Evolutionary conservation across 129 eudicot species (phyloP), one percentile per base, ranked within the genome.

Genomic region (Flaveria linearis): DNA sequence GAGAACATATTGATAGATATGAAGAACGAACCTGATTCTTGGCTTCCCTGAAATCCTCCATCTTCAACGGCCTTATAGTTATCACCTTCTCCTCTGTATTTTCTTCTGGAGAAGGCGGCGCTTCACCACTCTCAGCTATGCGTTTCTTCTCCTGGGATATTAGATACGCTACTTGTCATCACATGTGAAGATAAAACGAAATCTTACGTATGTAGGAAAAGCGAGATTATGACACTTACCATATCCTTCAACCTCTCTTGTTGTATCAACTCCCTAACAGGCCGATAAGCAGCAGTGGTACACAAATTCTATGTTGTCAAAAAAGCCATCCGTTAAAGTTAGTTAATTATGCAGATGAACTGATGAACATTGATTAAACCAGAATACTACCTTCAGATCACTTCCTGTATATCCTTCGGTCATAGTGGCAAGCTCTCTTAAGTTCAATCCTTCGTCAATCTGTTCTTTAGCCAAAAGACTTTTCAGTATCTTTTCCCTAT

Each of bases 361-460:
- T 51, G 56, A 57, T 39, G 25, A 55, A 17, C 28, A 46, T 0
- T 23, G 22, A 14, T 36, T 50, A 62, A 72, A 49, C 46, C 5
- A 45, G 4, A 49, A 68, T 26, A 11, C 16, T 60, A 94, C 98
- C 98, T 94, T 94, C 22, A 94, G 71, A 80, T 94, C 98, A 83
- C 98, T 94, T 72, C 97, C 98, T 16, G 85, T 87, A 76, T 76
- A 94, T 76, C 98, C 98, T 81, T 94, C 99, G 1, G 99, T 94
- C 89, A 91, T 80, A 7, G 82, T 76, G 3, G 99, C 92, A 74
- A 91, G 90, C 82, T 89, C 97, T 45, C 78, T 76, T 55, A 86
- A 85, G 68, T 94, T 77, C 52, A 94, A 69, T 23, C 73, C 87
- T 22, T 78, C 79, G 1, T 88, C 91, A 12, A 88, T 84, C 23